These are phyloP conservation scores for Candida fluviatilis DNA, from an alignment of 805 yeast genomes.

Conservation along the genomic window DNA sequence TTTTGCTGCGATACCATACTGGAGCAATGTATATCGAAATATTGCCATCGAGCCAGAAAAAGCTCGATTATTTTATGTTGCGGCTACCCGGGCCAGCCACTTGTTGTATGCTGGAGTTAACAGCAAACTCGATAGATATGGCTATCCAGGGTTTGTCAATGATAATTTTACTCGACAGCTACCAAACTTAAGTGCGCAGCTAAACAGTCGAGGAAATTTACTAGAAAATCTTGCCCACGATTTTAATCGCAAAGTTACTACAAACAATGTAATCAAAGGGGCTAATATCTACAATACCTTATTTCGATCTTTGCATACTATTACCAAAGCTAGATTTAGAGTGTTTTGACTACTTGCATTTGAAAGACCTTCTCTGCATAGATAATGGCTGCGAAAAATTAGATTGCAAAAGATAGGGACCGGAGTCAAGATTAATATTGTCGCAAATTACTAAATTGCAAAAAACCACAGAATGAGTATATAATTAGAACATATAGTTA, in stretches of 20 bases:
- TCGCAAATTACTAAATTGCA: not conserved
- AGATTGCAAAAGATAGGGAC: conserved; percentile 1
- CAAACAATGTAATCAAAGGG: not conserved
- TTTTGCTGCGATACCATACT: conserved; percentile 1
- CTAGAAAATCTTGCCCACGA: conserved; percentile 9
- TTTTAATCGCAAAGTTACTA: conserved; percentile 6
- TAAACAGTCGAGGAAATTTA: conserved; percentile 3
- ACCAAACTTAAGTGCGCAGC: conserved; percentile 9
- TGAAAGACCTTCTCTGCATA: no score
- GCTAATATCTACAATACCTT: not conserved
- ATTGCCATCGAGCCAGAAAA: conserved; percentile 8
- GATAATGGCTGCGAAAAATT: conserved; percentile 7
- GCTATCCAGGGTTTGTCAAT: conserved; percentile 5
- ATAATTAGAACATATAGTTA: not conserved
- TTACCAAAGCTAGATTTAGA: no score
- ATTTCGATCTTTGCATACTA: no score
- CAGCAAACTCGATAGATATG: not conserved
- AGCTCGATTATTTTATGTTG: conserved; percentile 55
- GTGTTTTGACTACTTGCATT: no score
- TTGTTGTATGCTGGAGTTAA: conserved; percentile 34
- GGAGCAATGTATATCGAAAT: conserved; percentile 2
- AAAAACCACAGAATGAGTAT: not conserved
- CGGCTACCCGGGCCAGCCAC: conserved; percentile 57
- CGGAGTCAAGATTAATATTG: not conserved
- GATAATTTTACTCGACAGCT: conserved; percentile 10